phyloP scores from a whole-genome alignment of 2,329 filamentous ascomycete genomes.

The Calonectria multiphialidica region DNA sequence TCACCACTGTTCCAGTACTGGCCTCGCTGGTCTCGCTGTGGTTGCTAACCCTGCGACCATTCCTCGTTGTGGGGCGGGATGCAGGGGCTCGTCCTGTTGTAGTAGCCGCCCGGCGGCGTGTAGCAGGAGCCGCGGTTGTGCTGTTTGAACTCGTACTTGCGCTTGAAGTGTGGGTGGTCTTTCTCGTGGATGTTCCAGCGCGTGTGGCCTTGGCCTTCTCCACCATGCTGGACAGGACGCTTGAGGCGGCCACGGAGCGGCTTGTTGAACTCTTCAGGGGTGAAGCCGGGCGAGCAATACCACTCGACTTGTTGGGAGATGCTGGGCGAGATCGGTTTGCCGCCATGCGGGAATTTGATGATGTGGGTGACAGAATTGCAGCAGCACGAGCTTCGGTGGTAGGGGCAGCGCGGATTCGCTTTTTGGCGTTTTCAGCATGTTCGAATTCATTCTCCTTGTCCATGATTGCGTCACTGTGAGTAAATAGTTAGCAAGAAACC shows the following conservation, averaged over 20 bases:
- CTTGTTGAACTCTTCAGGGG: slow-evolving; percentile 66
- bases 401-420: slow-evolving; percentile 64
- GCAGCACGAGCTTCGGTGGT: slow-evolving; percentile 59
- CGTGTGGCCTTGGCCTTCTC: slow-evolving; percentile 71
- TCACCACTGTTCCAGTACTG: slow-evolving; percentile 74
- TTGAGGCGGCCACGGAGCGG: slow-evolving; percentile 57
- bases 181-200: slow-evolving; percentile 58
- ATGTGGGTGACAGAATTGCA: slow-evolving; percentile 84
- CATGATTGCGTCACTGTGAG: slow-evolving; percentile 71
- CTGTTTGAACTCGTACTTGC: slow-evolving; percentile 55
- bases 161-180: slow-evolving; percentile 59
- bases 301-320: slow-evolving; percentile 67
- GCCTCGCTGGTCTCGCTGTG: slow-evolving; percentile 73
- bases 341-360: slow-evolving; percentile 79
- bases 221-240: slow-evolving; percentile 68
- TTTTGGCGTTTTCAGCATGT: slow-evolving; percentile 76
- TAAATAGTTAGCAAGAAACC: slow-evolving; percentile 38
- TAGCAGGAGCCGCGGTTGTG: slow-evolving; percentile 48
- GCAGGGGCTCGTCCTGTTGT: slow-evolving; percentile 51
- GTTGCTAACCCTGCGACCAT: slow-evolving; percentile 66
- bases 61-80: slow-evolving; percentile 58
- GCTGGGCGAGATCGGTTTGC: slow-evolving; percentile 57
- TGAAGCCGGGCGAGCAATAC: slow-evolving; percentile 70
- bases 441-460: slow-evolving; percentile 83
- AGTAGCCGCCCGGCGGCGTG: slow-evolving; percentile 51